Evolutionary conservation across 352 stramenopile species (phyloP).

Genomic region (Phytophthora agathidicida): DNA sequence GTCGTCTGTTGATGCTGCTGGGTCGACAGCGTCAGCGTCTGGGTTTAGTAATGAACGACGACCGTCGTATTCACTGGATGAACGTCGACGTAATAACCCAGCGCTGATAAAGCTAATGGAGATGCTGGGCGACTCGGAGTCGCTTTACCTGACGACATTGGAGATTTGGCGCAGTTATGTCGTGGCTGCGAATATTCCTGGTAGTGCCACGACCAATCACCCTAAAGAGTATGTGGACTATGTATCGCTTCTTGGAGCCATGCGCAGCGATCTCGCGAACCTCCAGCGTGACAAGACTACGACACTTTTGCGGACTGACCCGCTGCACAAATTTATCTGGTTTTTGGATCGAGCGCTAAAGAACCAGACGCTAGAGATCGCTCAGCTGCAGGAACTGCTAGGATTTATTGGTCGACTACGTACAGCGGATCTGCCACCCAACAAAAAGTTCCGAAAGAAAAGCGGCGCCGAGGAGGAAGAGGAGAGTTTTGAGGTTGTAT

Average conservation of each 20-base stretch:
- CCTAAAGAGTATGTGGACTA: slow-evolving; percentile 88
- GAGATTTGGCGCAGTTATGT: slow-evolving; percentile 85
- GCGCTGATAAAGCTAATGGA: slow-evolving; percentile 70
- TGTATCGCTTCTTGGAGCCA: slow-evolving; percentile 78
- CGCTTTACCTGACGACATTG: slow-evolving; percentile 79
- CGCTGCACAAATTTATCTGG: slow-evolving; percentile 91
- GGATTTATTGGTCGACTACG: slow-evolving; percentile 74
- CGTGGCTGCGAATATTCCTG: slow-evolving; percentile 71
- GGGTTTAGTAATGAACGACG: slow-evolving; percentile 36
- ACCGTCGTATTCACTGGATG: slow-evolving; percentile 53
- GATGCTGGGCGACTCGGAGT: slow-evolving; percentile 85
- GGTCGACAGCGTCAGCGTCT: slow-evolving; percentile 26
- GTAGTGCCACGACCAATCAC: slow-evolving; percentile 51
- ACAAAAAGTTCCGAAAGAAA: slow-evolving; percentile 86
- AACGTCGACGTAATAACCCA: slow-evolving; percentile 71
- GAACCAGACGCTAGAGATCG: slow-evolving; percentile 69
- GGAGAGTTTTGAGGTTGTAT: slow-evolving; percentile 82
- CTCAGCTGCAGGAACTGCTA: slow-evolving; percentile 76
- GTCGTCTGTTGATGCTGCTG: slow-evolving; percentile 33
- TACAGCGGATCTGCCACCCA: slow-evolving; percentile 65
- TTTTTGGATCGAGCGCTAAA: slow-evolving; percentile 85
- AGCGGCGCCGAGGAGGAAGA: slow-evolving; percentile 69
- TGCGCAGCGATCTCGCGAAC: slow-evolving; percentile 82
- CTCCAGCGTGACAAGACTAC: slow-evolving; percentile 84
- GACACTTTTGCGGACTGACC: slow-evolving; percentile 66